Conservation (phyloP, 352 stramenopile species). For the Phytophthora aleatoria region DNA sequence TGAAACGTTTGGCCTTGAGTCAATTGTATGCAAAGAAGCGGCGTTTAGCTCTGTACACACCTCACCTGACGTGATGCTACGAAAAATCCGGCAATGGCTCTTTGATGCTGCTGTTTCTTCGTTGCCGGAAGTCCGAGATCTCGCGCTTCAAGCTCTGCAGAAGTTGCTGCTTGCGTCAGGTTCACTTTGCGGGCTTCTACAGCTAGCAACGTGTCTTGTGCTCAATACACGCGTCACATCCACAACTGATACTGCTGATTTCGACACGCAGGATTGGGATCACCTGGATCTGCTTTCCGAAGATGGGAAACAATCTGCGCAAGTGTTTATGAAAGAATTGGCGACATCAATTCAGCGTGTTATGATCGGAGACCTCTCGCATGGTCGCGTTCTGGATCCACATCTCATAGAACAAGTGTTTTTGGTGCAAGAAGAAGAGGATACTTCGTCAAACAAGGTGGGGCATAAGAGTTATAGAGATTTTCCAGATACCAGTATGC, state of each 20-base stretch:
- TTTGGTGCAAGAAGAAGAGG: slow-evolving; percentile 37
- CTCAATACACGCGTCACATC: slow-evolving; percentile 43
- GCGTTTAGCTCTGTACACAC: slow-evolving; percentile 51
- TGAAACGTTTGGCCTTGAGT: slow-evolving; percentile 54
- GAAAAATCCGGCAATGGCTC: slow-evolving; percentile 74
- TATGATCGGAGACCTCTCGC: slow-evolving; percentile 46
- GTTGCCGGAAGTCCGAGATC: slow-evolving; percentile 53
- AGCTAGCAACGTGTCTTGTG: slow-evolving; percentile 66
- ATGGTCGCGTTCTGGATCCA: slow-evolving; percentile 46
- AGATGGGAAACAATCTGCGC: slow-evolving; percentile 38
- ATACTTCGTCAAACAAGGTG: slow-evolving; percentile 16
- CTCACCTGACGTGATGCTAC: slow-evolving; percentile 52
- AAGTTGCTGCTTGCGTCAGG: slow-evolving; percentile 72
- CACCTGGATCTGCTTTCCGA: slow-evolving; percentile 61
- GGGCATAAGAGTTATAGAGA: neutral
- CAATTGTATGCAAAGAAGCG: slow-evolving; percentile 60
- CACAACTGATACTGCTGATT: slow-evolving; percentile 7
- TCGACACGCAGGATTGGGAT: slow-evolving; percentile 58
- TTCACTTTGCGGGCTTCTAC: slow-evolving; percentile 78
- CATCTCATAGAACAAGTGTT: slow-evolving; percentile 60
- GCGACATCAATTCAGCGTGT: slow-evolving; percentile 53
- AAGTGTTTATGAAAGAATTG: slow-evolving; percentile 55
- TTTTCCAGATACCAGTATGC: neutral
- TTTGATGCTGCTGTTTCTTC: slow-evolving; percentile 59
- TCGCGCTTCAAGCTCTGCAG: slow-evolving; percentile 64